Conservation (phyloP, 345 rosid genomes). For the Aethionema arabicum region DNA sequence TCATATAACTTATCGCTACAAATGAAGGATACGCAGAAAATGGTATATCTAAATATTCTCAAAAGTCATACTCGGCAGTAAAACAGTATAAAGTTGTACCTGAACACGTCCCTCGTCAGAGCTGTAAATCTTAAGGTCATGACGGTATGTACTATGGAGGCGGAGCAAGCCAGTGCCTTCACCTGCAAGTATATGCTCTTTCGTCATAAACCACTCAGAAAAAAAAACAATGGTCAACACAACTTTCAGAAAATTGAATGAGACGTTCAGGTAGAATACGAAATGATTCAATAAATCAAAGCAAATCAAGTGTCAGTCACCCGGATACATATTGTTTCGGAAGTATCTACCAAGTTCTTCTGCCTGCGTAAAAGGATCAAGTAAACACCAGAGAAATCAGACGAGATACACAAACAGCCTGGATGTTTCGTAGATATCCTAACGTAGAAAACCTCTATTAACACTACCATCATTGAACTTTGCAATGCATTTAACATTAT, state of each 20-base stretch:
- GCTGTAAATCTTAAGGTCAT: slow-evolving; percentile 98
- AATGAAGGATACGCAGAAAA: slow-evolving; percentile 11
- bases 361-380: slow-evolving; percentile 56
- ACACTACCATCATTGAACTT: slow-evolving; percentile 16
- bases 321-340: slow-evolving; percentile 99
- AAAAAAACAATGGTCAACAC: not conserved
- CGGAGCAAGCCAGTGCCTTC: slow-evolving; percentile 99
- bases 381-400: slow-evolving; percentile 9
- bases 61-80: slow-evolving; percentile 12
- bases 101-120: slow-evolving; percentile 99
- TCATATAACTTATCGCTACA: slow-evolving; percentile 9
- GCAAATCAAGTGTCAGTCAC: slow-evolving; percentile 41
- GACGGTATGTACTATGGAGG: slow-evolving; percentile 97
- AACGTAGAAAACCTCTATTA: not conserved
- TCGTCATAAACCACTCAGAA: slow-evolving; percentile 15
- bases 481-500: not conserved
- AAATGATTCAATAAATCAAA: slow-evolving; percentile 12
- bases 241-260: slow-evolving; percentile 10
- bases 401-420: not conserved
- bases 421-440: not conserved
- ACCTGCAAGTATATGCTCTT: slow-evolving; percentile 49
- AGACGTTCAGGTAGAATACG: slow-evolving; percentile 13
- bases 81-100: slow-evolving; percentile 44
- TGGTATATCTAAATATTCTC: not conserved
- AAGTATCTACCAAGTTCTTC: slow-evolving; percentile 99